Evolutionary conservation across 805 yeast species (phyloP), one percentile per base, ranked within the genome.

Genomic region (Saccharomycopsis fodiens): DNA sequence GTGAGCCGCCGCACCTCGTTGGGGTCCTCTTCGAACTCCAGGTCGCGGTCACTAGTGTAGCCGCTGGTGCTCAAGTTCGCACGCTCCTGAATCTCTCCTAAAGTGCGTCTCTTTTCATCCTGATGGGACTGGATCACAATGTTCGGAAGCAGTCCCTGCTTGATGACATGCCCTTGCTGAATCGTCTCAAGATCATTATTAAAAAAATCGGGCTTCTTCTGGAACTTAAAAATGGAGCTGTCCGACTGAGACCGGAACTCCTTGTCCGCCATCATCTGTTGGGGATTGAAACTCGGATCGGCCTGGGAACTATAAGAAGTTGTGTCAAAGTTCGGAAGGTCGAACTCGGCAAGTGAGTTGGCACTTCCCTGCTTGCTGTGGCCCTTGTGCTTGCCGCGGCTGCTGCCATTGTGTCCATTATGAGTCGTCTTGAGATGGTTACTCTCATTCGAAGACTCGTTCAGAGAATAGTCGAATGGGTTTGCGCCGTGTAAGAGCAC

Each of bases 1-100:
- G 43, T 40, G 13, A 40, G 22, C 19, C n/a, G 22, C n/a, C 41
- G 23, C 15, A 22, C 13, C 8, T 38, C 41, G 25, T 38, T 16
- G 4, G 23, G 16, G 13, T 38, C 41, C 19, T 38, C 29, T 10
- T 38, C 31, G 5, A 7, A 15, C 6, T 17, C 19, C 8, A 15
- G 22, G 41, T n/a, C 27, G 6, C 31, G 12, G 21, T 25, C 15
- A 39, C n/a, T 40, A 22, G 13, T 40, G 15, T 22, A 10, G 4
- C 25, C 15, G 23, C 19, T 20, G 4, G 7, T 40, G 20, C n/a
- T 15, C 23, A 8, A 15, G 20, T 10, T 15, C 15, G 10, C 8
- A 6, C 15, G 20, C 20, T 32, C 36, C 10, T 25, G 29, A 10
- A 25, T 25, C 6, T 25, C 29, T 6, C 29, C 29, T 10, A 25